Evolutionary conservation across 2,329 filamentous ascomycete genomes (phyloP).

Genomic region (Dendryphion nanum): DNA sequence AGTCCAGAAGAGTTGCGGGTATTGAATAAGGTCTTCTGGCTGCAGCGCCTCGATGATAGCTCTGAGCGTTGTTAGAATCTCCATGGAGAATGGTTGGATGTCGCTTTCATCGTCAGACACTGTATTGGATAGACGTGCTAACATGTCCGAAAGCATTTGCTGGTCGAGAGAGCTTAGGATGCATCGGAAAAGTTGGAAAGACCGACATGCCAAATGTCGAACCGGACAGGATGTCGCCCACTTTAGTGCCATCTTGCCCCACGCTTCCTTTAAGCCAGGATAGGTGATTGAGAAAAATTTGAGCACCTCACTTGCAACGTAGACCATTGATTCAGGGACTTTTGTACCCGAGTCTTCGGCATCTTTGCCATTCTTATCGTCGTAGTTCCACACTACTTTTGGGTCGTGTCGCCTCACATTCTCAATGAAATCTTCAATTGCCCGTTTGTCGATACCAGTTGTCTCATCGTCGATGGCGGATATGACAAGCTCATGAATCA

Average conservation of each 20-base stretch:
- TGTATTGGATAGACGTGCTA: slow-evolving; percentile 90
- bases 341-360: slow-evolving; percentile 70
- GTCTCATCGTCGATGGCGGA: slow-evolving; percentile 69
- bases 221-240: slow-evolving; percentile 98
- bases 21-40: slow-evolving; percentile 75
- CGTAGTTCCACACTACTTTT: slow-evolving; percentile 88
- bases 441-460: slow-evolving; percentile 65
- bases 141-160: slow-evolving; percentile 94
- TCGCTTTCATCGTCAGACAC: slow-evolving; percentile 92
- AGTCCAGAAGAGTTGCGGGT: slow-evolving; percentile 97
- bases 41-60: slow-evolving; percentile 86
- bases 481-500: slow-evolving; percentile 94
- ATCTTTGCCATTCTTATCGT: slow-evolving; percentile 78
- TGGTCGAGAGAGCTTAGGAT: slow-evolving; percentile 89
- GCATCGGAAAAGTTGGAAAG: slow-evolving; percentile 95
- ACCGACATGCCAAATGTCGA: slow-evolving; percentile 89
- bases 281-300: slow-evolving; percentile 82
- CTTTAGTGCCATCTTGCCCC: slow-evolving; percentile 83
- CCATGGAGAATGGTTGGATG: slow-evolving; percentile 96
- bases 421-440: slow-evolving; percentile 86
- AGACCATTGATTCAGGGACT: slow-evolving; percentile 84
- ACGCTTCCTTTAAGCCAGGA: slow-evolving; percentile 83
- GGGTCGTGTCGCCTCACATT: slow-evolving; percentile 79
- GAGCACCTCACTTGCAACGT: slow-evolving; percentile 77
- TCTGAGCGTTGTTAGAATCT: slow-evolving; percentile 91